These are phyloP conservation scores for Exophiala sp. DNA, from an alignment of 2,329 filamentous ascomycete species.

Conservation along the genomic window DNA sequence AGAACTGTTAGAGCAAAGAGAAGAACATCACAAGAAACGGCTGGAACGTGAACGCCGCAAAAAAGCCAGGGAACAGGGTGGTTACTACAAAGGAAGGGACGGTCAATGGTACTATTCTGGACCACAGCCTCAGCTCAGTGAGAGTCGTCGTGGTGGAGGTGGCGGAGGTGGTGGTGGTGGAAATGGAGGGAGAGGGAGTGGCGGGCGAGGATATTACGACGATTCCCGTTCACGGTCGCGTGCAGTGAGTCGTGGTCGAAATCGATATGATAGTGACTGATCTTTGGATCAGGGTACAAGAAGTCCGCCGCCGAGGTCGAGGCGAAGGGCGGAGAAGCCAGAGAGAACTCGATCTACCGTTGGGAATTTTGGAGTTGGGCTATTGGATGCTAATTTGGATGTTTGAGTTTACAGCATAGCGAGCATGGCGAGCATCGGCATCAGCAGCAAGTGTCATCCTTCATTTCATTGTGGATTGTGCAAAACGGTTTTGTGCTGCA, in stretches of 20 bases:
- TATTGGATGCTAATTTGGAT: conserved; percentile 4
- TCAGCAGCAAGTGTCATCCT: not conserved
- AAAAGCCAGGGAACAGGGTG: conserved; percentile 21
- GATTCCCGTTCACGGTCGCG: conserved; percentile 14
- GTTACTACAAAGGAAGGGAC: conserved; percentile 29
- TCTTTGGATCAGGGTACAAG: conserved; percentile 2
- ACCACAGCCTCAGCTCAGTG: conserved; percentile 19
- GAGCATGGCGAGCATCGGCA: no score
- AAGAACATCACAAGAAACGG: conserved; percentile 31
- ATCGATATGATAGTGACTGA: conserved; percentile 16
- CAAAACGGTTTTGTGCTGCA: no score
- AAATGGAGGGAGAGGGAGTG: no score
- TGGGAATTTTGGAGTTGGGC: conserved; percentile 9
- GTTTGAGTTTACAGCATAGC: not conserved
- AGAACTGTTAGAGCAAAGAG: conserved; percentile 51
- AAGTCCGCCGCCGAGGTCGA: not conserved
- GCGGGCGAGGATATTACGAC: conserved; percentile 12
- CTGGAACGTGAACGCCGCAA: conserved; percentile 22
- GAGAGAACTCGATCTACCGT: conserved; percentile 12
- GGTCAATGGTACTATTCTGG: conserved; percentile 29
- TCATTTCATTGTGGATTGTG: not conserved
- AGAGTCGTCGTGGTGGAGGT: conserved; percentile 14
- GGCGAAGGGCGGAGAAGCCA: not conserved
- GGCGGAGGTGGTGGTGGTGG: not conserved
- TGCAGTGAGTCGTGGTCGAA: conserved; percentile 19